Evolutionary conservation across 257 asterid species (phyloP).

Genomic region (Henckelia pumila): DNA sequence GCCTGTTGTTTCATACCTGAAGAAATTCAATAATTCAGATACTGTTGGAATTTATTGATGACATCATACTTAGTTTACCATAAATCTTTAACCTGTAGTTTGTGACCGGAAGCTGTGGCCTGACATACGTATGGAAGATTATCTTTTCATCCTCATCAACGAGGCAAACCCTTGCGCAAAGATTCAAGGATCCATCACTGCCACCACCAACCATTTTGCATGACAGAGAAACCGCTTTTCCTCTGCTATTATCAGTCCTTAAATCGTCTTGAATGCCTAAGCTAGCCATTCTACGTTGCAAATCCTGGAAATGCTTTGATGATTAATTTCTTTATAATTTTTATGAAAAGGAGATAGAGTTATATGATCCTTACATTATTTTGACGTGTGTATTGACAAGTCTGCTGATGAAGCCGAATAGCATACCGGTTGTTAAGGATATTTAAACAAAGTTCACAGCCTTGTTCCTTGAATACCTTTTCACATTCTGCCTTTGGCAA

Average conservation of each 20-base stretch:
- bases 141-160: constrained; percentile 66
- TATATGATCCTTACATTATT: constrained; percentile 42
- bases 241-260: constrained; percentile 60
- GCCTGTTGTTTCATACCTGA: constrained; percentile 83
- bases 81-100: constrained; percentile 56
- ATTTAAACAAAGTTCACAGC: constrained; percentile 70
- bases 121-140: constrained; percentile 72
- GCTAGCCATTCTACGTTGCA: constrained; percentile 71
- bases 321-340: constrained; percentile 9
- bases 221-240: constrained; percentile 71
- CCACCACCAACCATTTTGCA: constrained; percentile 98
- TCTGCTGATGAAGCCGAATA: constrained; percentile 51
- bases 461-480: constrained; percentile 78
- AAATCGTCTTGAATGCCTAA: constrained; percentile 73
- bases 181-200: constrained; percentile 82
- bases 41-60: constrained; percentile 2
- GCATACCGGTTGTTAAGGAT: constrained; percentile 49
- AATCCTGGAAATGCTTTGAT: constrained; percentile 36
- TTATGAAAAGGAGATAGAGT: not conserved
- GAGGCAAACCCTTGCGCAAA: constrained; percentile 84
- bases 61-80: constrained; percentile 5
- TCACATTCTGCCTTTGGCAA: constrained; percentile 94
- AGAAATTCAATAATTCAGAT: constrained; percentile 17
- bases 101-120: constrained; percentile 73
- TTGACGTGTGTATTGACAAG: constrained; percentile 65